Evolutionary conservation across 352 stramenopile species (phyloP).

Genomic region (Vaucheria bursata): DNA sequence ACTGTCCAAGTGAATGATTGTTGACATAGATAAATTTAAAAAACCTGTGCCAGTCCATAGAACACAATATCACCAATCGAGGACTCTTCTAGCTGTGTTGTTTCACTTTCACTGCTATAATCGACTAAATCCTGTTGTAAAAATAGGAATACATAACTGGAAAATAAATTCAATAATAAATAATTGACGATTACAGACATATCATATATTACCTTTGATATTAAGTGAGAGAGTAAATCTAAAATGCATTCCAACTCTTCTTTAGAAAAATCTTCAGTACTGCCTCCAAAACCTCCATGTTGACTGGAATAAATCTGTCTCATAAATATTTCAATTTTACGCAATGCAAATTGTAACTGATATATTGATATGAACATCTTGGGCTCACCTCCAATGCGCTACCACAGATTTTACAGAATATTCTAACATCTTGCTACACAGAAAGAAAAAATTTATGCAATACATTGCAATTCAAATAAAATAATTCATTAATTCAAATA

Average conservation of each 20-base stretch:
- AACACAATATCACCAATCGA: conserved; percentile 72
- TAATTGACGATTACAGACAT: not conserved
- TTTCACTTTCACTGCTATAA: not conserved
- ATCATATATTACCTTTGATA: not conserved
- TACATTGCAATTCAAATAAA: too few species aligned
- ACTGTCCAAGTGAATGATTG: not conserved
- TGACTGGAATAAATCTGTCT: not conserved
- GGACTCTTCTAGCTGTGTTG: conserved; percentile 12
- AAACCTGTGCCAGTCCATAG: conserved; percentile 66
- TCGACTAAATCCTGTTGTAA: conserved; percentile 3
- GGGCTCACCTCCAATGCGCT: too few species aligned
- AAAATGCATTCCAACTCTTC: not conserved
- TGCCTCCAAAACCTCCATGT: not conserved
- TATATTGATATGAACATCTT: too few species aligned
- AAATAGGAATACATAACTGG: not conserved
- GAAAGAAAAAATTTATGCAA: too few species aligned
- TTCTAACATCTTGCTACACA: too few species aligned
- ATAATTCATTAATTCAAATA: too few species aligned
- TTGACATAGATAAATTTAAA: not conserved
- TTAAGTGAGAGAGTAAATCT: not conserved
- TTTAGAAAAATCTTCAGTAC: not conserved
- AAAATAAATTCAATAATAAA: not conserved
- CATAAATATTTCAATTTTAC: too few species aligned
- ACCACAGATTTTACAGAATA: too few species aligned
- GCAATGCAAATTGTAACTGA: too few species aligned